Conservation (phyloP, 495 filamentous ascomycete species). For the Hyaloscypha variabilis region DNA sequence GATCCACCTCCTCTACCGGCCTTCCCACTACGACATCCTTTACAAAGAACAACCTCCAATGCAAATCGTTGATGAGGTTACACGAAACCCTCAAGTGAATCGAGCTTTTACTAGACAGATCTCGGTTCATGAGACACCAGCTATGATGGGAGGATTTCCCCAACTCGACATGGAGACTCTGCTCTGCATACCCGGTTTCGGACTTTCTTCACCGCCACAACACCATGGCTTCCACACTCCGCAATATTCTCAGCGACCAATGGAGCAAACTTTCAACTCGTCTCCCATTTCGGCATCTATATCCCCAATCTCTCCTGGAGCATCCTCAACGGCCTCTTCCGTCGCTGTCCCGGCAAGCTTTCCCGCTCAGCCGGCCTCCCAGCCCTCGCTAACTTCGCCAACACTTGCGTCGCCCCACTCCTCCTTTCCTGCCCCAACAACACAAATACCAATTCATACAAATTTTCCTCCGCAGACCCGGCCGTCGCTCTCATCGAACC, state of each 20-base stretch:
- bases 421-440: constrained; percentile 32
- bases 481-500: constrained; percentile 17
- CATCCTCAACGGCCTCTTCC: constrained; percentile 35
- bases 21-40: constrained; percentile 92
- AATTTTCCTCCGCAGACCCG: constrained; percentile 34
- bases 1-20: constrained; percentile 57
- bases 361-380: constrained; percentile 45
- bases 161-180: constrained; percentile 43
- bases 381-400: constrained; percentile 39
- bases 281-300: constrained; percentile 29
- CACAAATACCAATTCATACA: constrained; percentile 37
- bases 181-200: constrained; percentile 45
- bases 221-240: constrained; percentile 25
- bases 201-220: constrained; percentile 32
- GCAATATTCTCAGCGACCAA: constrained; percentile 20
- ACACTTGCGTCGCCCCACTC: constrained; percentile 25
- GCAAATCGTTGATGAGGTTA: constrained; percentile 43
- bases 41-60: constrained; percentile 67
- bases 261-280: constrained; percentile 25
- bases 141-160: constrained; percentile 42
- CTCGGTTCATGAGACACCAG: constrained; percentile 35
- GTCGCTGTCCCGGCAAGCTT: constrained; percentile 39
- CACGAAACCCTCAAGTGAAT: constrained; percentile 57
- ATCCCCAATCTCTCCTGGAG: constrained; percentile 33
- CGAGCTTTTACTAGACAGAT: constrained; percentile 46